Base-by-base conservation (phyloP, 1,139 yeast species). In the Suhomyces choctaworum region DNA sequence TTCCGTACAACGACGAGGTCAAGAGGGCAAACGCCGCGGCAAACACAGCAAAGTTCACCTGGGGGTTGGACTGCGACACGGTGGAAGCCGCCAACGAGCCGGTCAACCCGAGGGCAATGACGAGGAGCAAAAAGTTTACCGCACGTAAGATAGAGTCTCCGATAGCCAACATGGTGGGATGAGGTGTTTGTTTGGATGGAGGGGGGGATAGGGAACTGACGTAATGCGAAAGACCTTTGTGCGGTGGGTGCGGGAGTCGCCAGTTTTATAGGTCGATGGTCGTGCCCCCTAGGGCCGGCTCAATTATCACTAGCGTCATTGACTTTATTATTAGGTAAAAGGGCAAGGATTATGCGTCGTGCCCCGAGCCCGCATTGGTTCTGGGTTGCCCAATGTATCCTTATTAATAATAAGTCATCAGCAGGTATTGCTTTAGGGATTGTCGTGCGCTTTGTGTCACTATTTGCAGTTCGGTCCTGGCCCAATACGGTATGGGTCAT, bases 1-100 rank as follows among this genome's bases (percentile, higher is more conserved):
- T 54, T 44, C 95, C 96, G 60, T 86, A 89, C 51, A 90, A 57
- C 25, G 88, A 73, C 33, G 94, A 87, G 42, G 92, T 81, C 44
- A 88, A 73, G 27, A 92, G 51, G 49, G 85, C 96, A 64, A 85
- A 92, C 22, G 92, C 89, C 30, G 94, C 80, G 28, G 96, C 80
- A 58, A 92, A 92, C 40, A 90, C 79, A 46, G 74, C 86, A 64
- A 84, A 89, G 72, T 88, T 88, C 48, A 92, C 92, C 64, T 92
- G 94, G 34, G 95, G 83, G 63, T 80, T 83, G 52, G 63, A 60
- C 51, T 70, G 73, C 43, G 44, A 45, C 37, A 64, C 56, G 45
- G 82, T 79, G 44, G 82, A 75, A 37, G 86, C 87, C 42, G 94
- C 88, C 50, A 89, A 74, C 10, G 94, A 82, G 46, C 88, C 95